Percentiles rank a stretch among this genome's conserved stretches.
These are phyloP conservation scores for Phialophora macrospora DNA, from an alignment of 2,329 filamentous ascomycete species.

Conservation along the genomic window DNA sequence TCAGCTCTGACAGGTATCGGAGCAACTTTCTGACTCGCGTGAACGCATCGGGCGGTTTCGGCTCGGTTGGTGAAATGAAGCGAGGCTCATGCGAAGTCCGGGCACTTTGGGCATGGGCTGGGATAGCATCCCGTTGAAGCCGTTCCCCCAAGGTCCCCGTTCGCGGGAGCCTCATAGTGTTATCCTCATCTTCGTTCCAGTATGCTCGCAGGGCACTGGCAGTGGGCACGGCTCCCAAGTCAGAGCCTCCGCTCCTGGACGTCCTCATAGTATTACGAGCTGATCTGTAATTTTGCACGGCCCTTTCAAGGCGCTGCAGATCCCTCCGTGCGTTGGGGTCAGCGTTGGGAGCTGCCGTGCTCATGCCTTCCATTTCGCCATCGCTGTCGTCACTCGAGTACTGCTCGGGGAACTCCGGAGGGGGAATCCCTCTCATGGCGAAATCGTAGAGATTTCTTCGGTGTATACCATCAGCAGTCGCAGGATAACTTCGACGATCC, in stretches of 20 bases:
- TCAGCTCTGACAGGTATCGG: slow-evolving; percentile 63
- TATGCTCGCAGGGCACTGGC: slow-evolving; percentile 30
- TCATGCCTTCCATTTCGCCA: slow-evolving; percentile 25
- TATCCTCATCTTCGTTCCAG: slow-evolving; percentile 26
- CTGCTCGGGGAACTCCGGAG: slow-evolving; percentile 1
- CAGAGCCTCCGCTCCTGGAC: slow-evolving; percentile 15
- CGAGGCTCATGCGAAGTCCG: slow-evolving; percentile 3
- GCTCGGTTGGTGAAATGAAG: background rate
- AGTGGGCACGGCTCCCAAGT: slow-evolving; percentile 29
- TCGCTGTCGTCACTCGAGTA: slow-evolving; percentile 28
- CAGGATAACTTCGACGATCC: slow-evolving; percentile 14
- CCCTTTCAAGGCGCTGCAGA: slow-evolving; percentile 28
- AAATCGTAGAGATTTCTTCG: slow-evolving; percentile 30
- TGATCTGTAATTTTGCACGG: slow-evolving; percentile 29
- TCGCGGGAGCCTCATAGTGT: background rate
- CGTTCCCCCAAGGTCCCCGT: background rate
- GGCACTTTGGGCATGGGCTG: slow-evolving; percentile 7
- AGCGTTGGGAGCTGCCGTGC: slow-evolving; percentile 19
- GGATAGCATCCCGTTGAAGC: background rate
- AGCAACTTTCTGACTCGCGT: slow-evolving; percentile 62
- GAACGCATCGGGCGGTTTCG: slow-evolving; percentile 17
- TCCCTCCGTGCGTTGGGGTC: slow-evolving; percentile 20
- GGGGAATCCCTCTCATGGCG: slow-evolving; percentile 3
- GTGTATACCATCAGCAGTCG: slow-evolving; percentile 11
- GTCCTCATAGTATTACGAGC: slow-evolving; percentile 26